Base-by-base conservation (phyloP, 202 grass and related monocot species). In the Miscanthus sacchariflorus region DNA sequence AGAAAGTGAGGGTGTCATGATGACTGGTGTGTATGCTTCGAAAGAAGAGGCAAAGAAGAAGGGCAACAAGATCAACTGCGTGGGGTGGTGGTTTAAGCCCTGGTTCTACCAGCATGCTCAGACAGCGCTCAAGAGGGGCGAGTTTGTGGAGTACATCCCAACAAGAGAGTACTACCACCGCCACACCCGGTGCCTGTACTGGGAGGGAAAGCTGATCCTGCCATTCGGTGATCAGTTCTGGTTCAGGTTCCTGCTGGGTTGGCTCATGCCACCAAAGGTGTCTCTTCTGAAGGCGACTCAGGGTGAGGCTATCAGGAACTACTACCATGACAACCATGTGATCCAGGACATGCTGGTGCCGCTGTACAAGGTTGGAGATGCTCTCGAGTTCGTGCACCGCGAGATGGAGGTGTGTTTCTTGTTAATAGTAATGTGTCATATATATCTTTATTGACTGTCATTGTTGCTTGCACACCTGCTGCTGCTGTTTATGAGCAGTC, bases 41-140 rank as follows among this genome's bases (percentile, higher is more conserved):
- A 96, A 89, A 73, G 94, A 99, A 74, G 97, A 99, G 89, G 97
- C 97, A 0, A 99, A 96, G 84, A 97, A 88, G 93, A 96, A 95
- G 90, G 97, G 94, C 39, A 99, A 99, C 81, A 95, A 89, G 79
- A 96, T 95, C 72, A 99, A 99, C 82, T 76, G 50, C 18, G 79
- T 95, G 1, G 94, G 97, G 5, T 96, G 97, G 97, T 99, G 97
- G 94, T 99, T 96, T 54, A 99, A 99, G 84, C 83, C 88, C 18
- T 99, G 94, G 97, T 99, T 99, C 80, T 99, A 99, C 85, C 94
- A 99, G 88, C 90, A 95, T 18, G 97, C 97, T n/a, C 92, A 99
- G 79, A 89, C 83, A 2, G 91, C 94, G 0, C 91, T 99, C 10
- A 88, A 84, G 61, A 99, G 28, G 87, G 97, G 97, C 5, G 90